Percentiles rank a stretch among this genome's conserved stretches.
These are phyloP conservation scores for Hygrocybe punicea DNA, from an alignment of 768 basidiomycete species.

Conservation along the genomic window DNA sequence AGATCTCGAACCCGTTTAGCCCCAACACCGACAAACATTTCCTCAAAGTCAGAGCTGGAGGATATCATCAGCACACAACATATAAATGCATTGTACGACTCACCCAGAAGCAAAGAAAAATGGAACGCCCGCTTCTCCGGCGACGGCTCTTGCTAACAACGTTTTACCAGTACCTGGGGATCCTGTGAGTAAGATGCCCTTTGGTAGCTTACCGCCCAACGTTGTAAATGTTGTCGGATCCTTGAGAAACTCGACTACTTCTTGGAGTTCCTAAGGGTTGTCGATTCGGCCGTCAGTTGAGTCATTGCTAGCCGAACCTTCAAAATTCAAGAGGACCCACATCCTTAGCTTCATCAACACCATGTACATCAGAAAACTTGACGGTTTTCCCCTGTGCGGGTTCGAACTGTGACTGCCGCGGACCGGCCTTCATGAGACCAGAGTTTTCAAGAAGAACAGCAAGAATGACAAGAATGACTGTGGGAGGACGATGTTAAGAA, in stretches of 20 bases:
- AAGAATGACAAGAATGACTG: constrained; percentile 80
- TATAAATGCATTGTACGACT: constrained; percentile 14
- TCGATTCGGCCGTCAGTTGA: too few species aligned
- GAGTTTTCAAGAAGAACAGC: constrained; percentile 91
- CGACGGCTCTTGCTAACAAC: constrained; percentile 93
- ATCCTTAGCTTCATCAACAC: constrained; percentile 94
- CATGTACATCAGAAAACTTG: constrained; percentile 94
- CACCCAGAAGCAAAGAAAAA: constrained; percentile 96
- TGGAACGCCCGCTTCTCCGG: constrained; percentile 96
- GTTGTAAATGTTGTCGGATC: constrained; percentile 87
- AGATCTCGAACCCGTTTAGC: constrained; percentile 94
- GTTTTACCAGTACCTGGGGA: constrained; percentile 97
- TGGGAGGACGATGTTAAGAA: not conserved
- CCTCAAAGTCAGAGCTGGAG: constrained; percentile 86
- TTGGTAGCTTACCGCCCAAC: constrained; percentile 90
- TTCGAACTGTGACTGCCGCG: constrained; percentile 78
- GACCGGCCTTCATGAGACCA: constrained; percentile 86
- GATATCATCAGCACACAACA: constrained; percentile 1
- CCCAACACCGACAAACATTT: constrained; percentile 95
- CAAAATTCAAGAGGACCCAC: constrained; percentile 39
- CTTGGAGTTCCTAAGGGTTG: constrained; percentile 72
- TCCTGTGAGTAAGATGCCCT: constrained; percentile 90
- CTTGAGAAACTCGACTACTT: constrained; percentile 92
- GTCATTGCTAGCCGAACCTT: not conserved
- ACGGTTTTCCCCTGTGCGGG: constrained; percentile 76